phyloP scores from a whole-genome alignment of 2,329 filamentous ascomycete species.

The Aspergillaceae sp. region DNA sequence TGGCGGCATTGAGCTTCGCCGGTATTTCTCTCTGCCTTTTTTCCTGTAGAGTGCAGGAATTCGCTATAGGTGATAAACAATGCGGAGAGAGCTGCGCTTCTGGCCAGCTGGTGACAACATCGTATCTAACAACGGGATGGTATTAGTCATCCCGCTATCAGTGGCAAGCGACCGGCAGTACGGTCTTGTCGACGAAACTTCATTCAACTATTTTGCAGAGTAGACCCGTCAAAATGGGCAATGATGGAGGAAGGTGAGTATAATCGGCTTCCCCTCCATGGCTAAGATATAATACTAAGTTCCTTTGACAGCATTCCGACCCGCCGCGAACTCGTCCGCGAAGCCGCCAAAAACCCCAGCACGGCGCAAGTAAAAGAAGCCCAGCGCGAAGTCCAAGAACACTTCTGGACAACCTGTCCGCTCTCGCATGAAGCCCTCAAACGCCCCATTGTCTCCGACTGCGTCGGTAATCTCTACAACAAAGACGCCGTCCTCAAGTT shows the following conservation, averaged over 20 bases:
- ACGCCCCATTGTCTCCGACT: constrained; percentile 74
- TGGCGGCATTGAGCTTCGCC: constrained; percentile 28
- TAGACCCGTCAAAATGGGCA: constrained; percentile 60
- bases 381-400: constrained; percentile 71
- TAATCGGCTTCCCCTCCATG: no score
- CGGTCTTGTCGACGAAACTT: neutral
- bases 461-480: constrained; percentile 78
- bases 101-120: constrained; percentile 31
- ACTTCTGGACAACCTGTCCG: constrained; percentile 80
- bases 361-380: constrained; percentile 82
- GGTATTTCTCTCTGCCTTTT: constrained; percentile 5
- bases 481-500: constrained; percentile 79
- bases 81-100: constrained; percentile 23
- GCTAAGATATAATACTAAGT: neutral
- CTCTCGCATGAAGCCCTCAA: constrained; percentile 71
- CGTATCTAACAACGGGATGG: constrained; percentile 12
- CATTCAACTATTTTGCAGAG: no score
- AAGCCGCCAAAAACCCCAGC: constrained; percentile 73
- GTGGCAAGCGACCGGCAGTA: constrained; percentile 10
- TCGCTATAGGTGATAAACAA: constrained; percentile 3
- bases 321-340: constrained; percentile 90
- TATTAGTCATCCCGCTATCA: constrained; percentile 22
- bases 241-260: constrained; percentile 73
- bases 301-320: constrained; percentile 63
- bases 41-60: neutral